These are phyloP conservation scores for Chaetomium olivaceum DNA, from an alignment of 2,329 filamentous ascomycete genomes.

Conservation along the genomic window DNA sequence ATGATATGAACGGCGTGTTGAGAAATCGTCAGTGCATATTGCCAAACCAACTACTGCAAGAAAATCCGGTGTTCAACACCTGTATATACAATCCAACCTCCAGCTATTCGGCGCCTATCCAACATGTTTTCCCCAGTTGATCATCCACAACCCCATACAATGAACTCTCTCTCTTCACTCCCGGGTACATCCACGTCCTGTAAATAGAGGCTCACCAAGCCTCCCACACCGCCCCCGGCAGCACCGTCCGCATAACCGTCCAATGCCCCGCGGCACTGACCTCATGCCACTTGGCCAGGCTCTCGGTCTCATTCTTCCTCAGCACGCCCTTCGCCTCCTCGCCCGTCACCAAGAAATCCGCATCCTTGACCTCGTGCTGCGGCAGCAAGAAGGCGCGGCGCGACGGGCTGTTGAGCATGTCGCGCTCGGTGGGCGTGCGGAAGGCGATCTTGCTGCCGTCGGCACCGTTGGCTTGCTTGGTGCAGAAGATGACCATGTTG, in stretches of 20 bases:
- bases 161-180: neutral
- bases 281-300: conserved; percentile 70
- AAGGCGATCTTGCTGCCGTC: conserved; percentile 55
- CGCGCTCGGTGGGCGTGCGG: conserved; percentile 61
- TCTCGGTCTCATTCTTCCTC: conserved; percentile 61
- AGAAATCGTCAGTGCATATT: neutral
- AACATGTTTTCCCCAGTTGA: neutral
- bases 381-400: conserved; percentile 72
- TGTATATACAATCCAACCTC: neutral
- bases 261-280: conserved; percentile 82
- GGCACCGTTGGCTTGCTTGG: conserved; percentile 51
- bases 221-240: conserved; percentile 81
- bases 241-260: conserved; percentile 82
- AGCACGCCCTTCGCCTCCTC: conserved; percentile 54
- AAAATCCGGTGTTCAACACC: neutral
- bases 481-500: conserved; percentile 96
- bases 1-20: neutral
- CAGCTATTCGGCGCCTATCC: neutral
- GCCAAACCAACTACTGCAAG: neutral
- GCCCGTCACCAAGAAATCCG: conserved; percentile 45
- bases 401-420: conserved; percentile 72
- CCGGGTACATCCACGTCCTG: neutral
- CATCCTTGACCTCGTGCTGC: conserved; percentile 64
- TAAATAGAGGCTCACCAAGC: conserved; percentile 64
- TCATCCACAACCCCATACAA: neutral